phyloP scores from a whole-genome alignment of 78 protist species.

The Dictyostelium firmibasis region DNA sequence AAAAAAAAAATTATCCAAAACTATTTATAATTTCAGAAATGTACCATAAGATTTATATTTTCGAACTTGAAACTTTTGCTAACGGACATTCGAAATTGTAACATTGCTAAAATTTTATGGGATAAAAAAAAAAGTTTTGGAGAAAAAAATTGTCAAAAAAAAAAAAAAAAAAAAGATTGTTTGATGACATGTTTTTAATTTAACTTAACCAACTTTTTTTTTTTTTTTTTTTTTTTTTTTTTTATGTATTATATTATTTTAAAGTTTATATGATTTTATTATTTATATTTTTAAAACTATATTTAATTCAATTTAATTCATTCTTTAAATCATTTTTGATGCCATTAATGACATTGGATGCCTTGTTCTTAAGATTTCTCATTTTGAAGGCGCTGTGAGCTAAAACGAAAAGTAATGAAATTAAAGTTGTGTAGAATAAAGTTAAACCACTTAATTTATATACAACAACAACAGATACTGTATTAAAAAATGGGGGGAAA shows the following conservation, averaged over 20 bases:
- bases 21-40: too few relatives aligned
- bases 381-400: conserved; percentile 20
- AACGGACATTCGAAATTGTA: too few relatives aligned
- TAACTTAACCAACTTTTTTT: too few relatives aligned
- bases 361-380: conserved; percentile 32
- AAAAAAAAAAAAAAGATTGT: neutral
- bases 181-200: too few relatives aligned
- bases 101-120: neutral
- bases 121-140: too few relatives aligned
- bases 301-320: neutral
- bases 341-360: conserved; percentile 16
- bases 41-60: neutral
- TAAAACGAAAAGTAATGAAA: conserved; percentile 34
- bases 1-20: too few relatives aligned
- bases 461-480: conserved; percentile 9
- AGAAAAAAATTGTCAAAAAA: neutral
- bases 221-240: too few relatives aligned
- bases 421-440: conserved; percentile 17
- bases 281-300: neutral
- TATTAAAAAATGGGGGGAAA: neutral
- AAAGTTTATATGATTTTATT: neutral
- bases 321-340: neutral
- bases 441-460: conserved; percentile 63
- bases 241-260: too few relatives aligned
- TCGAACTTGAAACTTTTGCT: too few relatives aligned